Evolutionary conservation across 2,329 filamentous ascomycete species (phyloP).

Genomic region (Cladosporium sp.): DNA sequence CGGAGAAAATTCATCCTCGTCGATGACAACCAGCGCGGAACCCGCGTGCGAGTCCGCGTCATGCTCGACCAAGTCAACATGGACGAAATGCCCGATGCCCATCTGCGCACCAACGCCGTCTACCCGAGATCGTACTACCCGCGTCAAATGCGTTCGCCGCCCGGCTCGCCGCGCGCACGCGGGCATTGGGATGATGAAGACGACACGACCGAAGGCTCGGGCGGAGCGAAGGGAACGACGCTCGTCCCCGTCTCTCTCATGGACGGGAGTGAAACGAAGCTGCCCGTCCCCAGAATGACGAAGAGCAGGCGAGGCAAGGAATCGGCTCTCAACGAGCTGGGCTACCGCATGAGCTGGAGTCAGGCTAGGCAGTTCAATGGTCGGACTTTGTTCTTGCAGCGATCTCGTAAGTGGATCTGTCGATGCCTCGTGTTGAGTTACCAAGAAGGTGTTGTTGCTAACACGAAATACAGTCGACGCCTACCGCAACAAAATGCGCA

Average conservation of each 20-base stretch:
- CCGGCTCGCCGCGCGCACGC: conserved; percentile 69
- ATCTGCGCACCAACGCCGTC: conserved; percentile 83
- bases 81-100: conserved; percentile 93
- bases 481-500: conserved; percentile 87
- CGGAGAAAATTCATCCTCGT: conserved; percentile 96
- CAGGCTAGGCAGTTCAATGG: conserved; percentile 89
- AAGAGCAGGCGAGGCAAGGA: conserved; percentile 71
- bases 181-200: conserved; percentile 69
- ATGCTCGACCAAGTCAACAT: conserved; percentile 92
- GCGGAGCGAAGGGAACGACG: conserved; percentile 38
- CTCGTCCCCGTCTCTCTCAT: conserved; percentile 47
- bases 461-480: conserved; percentile 66
- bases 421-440: too few species aligned
- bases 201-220: conserved; percentile 49
- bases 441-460: too few species aligned
- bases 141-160: conserved; percentile 84
- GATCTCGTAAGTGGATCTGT: conserved; percentile 65
- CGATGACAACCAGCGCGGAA: conserved; percentile 78
- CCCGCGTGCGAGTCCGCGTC: conserved; percentile 80
- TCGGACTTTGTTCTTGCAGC: conserved; percentile 81
- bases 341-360: conserved; percentile 94
- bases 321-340: conserved; percentile 86
- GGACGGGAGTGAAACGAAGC: conserved; percentile 68
- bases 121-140: conserved; percentile 91
- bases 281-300: conserved; percentile 71